Conservation (phyloP, 1,284 basidiomycete species). For the Sporisorium iseilematis-ciliati region DNA sequence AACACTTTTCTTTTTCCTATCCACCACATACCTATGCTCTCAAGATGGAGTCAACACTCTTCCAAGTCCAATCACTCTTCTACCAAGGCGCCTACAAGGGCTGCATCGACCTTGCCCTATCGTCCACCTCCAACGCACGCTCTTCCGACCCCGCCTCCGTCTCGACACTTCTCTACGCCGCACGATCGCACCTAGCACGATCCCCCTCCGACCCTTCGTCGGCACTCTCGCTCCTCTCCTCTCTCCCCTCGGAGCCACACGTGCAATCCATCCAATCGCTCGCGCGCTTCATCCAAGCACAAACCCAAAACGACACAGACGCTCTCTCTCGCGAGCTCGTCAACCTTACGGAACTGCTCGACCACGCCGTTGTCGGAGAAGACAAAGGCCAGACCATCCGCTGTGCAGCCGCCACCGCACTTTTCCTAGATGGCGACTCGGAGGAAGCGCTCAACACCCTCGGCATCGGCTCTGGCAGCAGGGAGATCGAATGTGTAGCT, state of each 20-base stretch:
- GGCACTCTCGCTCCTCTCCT: conserved; percentile 55
- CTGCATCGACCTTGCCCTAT: conserved; percentile 59
- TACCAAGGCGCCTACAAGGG: conserved; percentile 66
- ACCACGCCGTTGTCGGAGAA: conserved; percentile 61
- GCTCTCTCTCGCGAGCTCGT: conserved; percentile 47
- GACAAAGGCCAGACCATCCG: conserved; percentile 47
- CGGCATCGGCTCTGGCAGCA: conserved; percentile 42
- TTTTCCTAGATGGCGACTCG: conserved; percentile 57
- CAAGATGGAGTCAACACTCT: conserved; percentile 54
- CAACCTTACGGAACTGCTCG: conserved; percentile 61
- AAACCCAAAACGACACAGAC: conserved; percentile 27
- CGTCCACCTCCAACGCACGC: conserved; percentile 33
- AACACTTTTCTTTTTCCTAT: conserved; percentile 7
- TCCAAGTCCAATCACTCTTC: conserved; percentile 65
- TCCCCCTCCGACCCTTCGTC: conserved; percentile 46
- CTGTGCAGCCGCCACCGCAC: conserved; percentile 60
- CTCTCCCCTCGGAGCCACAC: conserved; percentile 35
- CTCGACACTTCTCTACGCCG: conserved; percentile 61
- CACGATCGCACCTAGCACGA: conserved; percentile 62
- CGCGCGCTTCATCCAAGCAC: conserved; percentile 58
- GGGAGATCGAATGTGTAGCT: conserved; percentile 65
- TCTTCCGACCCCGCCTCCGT: conserved; percentile 42
- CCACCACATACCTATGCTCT: background rate
- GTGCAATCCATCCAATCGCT: conserved; percentile 56
- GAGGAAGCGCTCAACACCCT: conserved; percentile 64